Evolutionary conservation across 2,329 filamentous ascomycete genomes (phyloP).

Genomic region (Juglanconis juglandina): DNA sequence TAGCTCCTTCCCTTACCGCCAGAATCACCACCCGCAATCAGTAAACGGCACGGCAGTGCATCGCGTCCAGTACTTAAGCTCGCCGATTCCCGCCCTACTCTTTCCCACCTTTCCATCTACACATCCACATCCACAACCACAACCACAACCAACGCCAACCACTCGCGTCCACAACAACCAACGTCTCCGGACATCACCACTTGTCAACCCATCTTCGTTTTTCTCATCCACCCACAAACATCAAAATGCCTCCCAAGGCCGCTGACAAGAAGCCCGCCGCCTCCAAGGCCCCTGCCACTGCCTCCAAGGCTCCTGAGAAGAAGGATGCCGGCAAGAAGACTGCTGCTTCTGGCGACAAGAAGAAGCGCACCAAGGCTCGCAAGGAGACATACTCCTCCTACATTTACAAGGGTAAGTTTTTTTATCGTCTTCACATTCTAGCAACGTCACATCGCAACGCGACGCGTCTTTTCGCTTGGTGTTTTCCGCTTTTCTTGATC

Average conservation of each 20-base stretch:
- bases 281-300: constrained; percentile 85
- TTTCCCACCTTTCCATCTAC: constrained; percentile 34
- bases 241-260: constrained; percentile 94
- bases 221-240: constrained; percentile 3
- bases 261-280: constrained; percentile 99
- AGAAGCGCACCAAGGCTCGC: constrained; percentile 99
- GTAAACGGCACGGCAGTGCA: constrained; percentile 48
- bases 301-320: constrained; percentile 76
- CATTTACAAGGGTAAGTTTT: constrained; percentile 93
- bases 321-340: constrained; percentile 99
- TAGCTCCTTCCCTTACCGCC: constrained; percentile 10
- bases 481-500: constrained; percentile 9
- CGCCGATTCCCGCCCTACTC: constrained; percentile 46
- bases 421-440: constrained; percentile 4
- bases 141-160: constrained; percentile 35
- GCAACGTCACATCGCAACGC: not conserved
- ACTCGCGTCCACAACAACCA: constrained; percentile 25
- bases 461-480: constrained; percentile 20
- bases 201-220: constrained; percentile 21
- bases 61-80: constrained; percentile 61
- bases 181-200: constrained; percentile 22
- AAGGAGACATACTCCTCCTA: constrained; percentile 99
- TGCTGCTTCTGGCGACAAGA: constrained; percentile 93
- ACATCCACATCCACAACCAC: constrained; percentile 41
- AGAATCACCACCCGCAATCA: constrained; percentile 47